A percentile compares a stretch with the other conserved stretches of the same genome.
Conservation (phyloP, 2,329 filamentous ascomycete genomes). For the Neurospora sp. region DNA sequence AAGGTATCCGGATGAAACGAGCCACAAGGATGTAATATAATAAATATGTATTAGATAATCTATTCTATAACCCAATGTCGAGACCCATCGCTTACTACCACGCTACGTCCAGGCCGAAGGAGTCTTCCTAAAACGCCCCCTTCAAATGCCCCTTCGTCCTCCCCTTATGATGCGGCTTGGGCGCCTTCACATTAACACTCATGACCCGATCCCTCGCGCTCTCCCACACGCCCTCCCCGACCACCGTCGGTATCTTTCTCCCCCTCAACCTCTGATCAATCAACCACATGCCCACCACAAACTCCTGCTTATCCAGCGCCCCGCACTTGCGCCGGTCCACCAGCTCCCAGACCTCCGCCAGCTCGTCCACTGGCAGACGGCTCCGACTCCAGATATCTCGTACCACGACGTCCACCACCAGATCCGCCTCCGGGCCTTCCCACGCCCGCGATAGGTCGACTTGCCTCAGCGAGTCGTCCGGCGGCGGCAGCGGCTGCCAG, state of each 20-base stretch:
- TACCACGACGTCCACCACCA: slow-evolving; percentile 58
- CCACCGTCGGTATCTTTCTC: slow-evolving; percentile 62
- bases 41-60: background rate
- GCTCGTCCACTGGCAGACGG: slow-evolving; percentile 54
- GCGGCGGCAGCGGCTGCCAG: background rate
- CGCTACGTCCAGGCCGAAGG: background rate
- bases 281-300: slow-evolving; percentile 76
- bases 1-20: background rate
- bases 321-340: slow-evolving; percentile 51
- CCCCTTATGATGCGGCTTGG: slow-evolving; percentile 4
- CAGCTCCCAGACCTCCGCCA: slow-evolving; percentile 69
- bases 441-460: slow-evolving; percentile 4
- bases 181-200: slow-evolving; percentile 28
- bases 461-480: background rate
- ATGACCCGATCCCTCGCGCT: slow-evolving; percentile 42
- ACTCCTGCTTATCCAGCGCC: slow-evolving; percentile 56
- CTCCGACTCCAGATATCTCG: slow-evolving; percentile 68
- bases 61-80: background rate
- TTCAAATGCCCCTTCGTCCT: background rate
- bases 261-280: slow-evolving; percentile 74
- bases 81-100: background rate
- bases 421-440: slow-evolving; percentile 26
- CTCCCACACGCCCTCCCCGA: slow-evolving; percentile 67
- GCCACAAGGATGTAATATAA: background rate
- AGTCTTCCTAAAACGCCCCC: background rate